Conservation (phyloP, 805 yeast genomes). For the Schizosaccharomyces japonicus region DNA sequence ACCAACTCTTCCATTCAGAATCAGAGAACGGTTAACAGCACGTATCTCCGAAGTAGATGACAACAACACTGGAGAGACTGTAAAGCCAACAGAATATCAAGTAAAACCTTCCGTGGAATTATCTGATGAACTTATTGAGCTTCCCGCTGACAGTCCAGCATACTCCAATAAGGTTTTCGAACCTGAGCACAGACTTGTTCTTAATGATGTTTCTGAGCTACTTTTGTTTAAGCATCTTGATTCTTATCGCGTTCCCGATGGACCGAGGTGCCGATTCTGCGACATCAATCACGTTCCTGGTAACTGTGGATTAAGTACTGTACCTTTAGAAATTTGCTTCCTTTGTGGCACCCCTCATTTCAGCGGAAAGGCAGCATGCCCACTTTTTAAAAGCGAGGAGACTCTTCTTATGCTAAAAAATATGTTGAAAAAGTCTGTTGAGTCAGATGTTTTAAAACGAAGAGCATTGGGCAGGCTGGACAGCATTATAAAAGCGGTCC, state of each 20-base stretch:
- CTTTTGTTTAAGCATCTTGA: neutral
- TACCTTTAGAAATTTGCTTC: conserved; percentile 3
- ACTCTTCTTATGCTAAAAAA: neutral
- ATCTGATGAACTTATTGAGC: neutral
- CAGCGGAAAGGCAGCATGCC: conserved; percentile 1
- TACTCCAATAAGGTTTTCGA: neutral
- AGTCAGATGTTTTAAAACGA: too few relatives aligned
- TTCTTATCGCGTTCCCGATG: neutral
- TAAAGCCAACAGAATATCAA: too few relatives aligned
- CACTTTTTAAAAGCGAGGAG: neutral
- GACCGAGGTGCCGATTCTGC: neutral
- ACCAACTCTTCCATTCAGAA: too few relatives aligned
- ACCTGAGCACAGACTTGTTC: neutral
- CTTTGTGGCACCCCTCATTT: conserved; percentile 4
- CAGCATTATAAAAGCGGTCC: too few relatives aligned
- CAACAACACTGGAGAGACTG: neutral
- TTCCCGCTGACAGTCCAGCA: neutral
- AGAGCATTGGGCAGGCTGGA: too few relatives aligned
- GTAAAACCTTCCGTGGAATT: neutral
- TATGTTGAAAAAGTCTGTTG: neutral
- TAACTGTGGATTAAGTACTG: neutral
- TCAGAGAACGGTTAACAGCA: too few relatives aligned
- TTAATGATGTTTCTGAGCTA: neutral
- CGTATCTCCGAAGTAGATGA: neutral
- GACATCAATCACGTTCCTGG: conserved; percentile 1